A percentile compares a stretch with the other conserved stretches of the same genome.
These are phyloP conservation scores for Przewalskia tangutica DNA, from an alignment of 257 asterid species.

Conservation along the genomic window DNA sequence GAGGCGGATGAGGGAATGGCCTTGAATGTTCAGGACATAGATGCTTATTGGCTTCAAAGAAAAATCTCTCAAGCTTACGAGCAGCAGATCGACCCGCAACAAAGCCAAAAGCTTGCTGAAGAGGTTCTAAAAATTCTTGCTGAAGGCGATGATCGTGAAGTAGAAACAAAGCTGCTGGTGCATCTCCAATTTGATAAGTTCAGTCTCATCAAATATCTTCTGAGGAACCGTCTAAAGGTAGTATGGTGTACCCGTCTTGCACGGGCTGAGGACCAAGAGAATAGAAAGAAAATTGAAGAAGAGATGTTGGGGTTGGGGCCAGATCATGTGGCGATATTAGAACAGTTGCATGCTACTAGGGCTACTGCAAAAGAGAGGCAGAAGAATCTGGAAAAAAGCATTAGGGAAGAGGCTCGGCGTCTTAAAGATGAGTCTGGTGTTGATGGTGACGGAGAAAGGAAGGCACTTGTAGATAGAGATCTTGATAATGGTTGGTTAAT, in stretches of 20 bases:
- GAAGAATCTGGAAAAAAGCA: constrained; percentile 13
- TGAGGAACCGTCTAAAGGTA: constrained; percentile 36
- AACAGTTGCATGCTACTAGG: constrained; percentile 37
- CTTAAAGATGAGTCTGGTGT: constrained; percentile 30
- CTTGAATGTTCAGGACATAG: constrained; percentile 40
- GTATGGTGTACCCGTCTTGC: constrained; percentile 42
- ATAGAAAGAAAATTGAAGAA: constrained; percentile 25
- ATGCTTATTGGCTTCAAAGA: constrained; percentile 43
- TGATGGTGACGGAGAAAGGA: constrained; percentile 18
- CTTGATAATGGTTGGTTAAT: constrained; percentile 24
- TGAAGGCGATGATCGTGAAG: constrained; percentile 36
- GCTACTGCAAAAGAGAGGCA: constrained; percentile 35
- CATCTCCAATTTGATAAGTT: constrained; percentile 32
- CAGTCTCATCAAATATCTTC: constrained; percentile 24
- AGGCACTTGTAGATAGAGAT: constrained; percentile 19
- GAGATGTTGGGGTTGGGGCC: constrained; percentile 30
- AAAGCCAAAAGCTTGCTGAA: constrained; percentile 36
- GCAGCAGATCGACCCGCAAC: constrained; percentile 34
- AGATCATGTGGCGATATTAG: constrained; percentile 27
- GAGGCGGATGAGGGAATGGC: constrained; percentile 27
- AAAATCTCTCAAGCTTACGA: constrained; percentile 39
- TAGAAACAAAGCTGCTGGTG: constrained; percentile 27
- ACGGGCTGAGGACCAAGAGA: constrained; percentile 36
- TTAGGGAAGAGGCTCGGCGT: constrained; percentile 27
- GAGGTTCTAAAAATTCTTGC: constrained; percentile 35